Evolutionary conservation across 208 protist genomes (phyloP), one percentile per base, ranked within the genome.

Genomic region (Acanthamoeba healyi): DNA sequence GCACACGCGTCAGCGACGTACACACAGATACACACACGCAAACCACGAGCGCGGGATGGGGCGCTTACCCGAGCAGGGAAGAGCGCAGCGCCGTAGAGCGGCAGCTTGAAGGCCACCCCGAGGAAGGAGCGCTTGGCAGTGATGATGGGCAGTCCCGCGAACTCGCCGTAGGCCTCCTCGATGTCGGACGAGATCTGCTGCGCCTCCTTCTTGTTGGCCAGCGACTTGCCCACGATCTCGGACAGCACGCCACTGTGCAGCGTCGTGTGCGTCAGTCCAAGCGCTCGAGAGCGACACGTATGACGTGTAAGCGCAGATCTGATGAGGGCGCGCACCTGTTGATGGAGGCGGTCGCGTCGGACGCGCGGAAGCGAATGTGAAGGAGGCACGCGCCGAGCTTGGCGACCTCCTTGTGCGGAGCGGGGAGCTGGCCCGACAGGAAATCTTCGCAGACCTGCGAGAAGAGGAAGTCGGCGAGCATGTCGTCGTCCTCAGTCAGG

Each of bases 401-500:
- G 70, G 70, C 79, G 42, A 88, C 19, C 1, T 51, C 36, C 32
- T 61, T 42, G 51, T 51, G n/a, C 14, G 44, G 12, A 4, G 51
- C 51, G 24, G 79, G 79, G 26, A 88, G 51, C 79, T 88, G 79
- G 17, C 79, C 79, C n/a, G 79, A 51, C 10, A 88, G 34, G 34
- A 88, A 88, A 46, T 88, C 79, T 32, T 88, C 79, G 32, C 42
- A 54, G 32, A 88, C 51, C 44, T 88, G 79, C 42, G 79, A 54
- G 79, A 88, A 88, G 14, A 88, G 79, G 79, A 88, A 88, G n/a
- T 88, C 79, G 51, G 70, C 70, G 70, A 54, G 32, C 79, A 61
- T 36, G 79, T 88, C 51, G 44, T 88, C 51, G 26, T 88, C 79
- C 79, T 88, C 51, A 1, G 51, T 42, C 0, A 88, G 29, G 22